phyloP scores from a whole-genome alignment of 129 eudicot species.

The Escallonia rubra region DNA sequence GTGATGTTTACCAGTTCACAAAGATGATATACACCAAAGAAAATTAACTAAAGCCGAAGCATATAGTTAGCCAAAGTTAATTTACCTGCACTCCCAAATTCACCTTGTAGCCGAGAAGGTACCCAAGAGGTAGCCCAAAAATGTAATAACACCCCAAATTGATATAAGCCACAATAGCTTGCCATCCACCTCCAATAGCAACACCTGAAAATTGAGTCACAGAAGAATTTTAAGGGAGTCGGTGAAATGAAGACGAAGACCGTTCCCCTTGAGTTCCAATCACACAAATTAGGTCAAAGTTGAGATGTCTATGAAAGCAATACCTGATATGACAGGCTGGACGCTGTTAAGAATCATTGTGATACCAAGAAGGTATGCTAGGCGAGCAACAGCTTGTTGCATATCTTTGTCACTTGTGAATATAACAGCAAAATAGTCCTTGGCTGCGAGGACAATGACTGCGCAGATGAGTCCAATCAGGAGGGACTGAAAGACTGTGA shows the following conservation, averaged over 20 bases:
- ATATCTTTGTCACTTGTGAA: slow-evolving; percentile 37
- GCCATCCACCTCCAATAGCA: slow-evolving; percentile 85
- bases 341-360: slow-evolving; percentile 71
- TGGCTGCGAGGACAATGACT: slow-evolving; percentile 31
- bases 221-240: not conserved
- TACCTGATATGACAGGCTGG: slow-evolving; percentile 68
- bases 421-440: slow-evolving; percentile 31
- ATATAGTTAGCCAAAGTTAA: not conserved
- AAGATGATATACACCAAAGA: not conserved
- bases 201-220: slow-evolving; percentile 34
- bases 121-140: slow-evolving; percentile 76
- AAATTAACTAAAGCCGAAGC: not conserved
- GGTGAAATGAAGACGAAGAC: too few species aligned
- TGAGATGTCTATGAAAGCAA: not conserved
- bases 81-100: slow-evolving; percentile 56
- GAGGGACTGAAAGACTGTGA: slow-evolving; percentile 47
- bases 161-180: slow-evolving; percentile 73
- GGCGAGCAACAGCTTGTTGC: slow-evolving; percentile 34
- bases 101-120: slow-evolving; percentile 41
- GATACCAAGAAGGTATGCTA: slow-evolving; percentile 57
- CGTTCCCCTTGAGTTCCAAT: too few species aligned
- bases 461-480: slow-evolving; percentile 54
- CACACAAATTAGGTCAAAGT: slow-evolving; percentile 14
- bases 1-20: not conserved
- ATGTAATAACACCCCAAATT: slow-evolving; percentile 69